phyloP scores from a whole-genome alignment of 2,329 filamentous ascomycete species.

The Colletotrichum noveboracense region DNA sequence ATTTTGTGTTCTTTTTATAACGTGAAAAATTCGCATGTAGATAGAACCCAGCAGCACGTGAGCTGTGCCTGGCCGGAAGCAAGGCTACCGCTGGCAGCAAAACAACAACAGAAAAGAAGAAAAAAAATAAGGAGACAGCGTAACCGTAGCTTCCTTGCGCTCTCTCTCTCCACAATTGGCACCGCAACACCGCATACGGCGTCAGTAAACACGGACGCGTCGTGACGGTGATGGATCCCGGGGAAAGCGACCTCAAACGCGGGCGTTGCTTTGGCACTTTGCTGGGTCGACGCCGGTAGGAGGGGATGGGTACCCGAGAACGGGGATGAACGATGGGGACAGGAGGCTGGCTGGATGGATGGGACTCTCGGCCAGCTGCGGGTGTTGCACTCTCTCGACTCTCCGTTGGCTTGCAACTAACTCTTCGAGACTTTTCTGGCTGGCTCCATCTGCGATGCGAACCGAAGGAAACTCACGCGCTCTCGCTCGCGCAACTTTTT shows the following conservation, averaged over 20 bases:
- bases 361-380: neutral
- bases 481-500: neutral
- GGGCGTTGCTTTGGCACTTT: neutral
- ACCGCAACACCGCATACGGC: neutral
- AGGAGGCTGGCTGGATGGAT: neutral
- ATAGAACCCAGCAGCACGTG: neutral
- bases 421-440: neutral
- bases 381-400: neutral
- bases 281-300: neutral
- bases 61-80: constrained; percentile 10
- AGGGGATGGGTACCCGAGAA: neutral
- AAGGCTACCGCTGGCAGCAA: neutral
- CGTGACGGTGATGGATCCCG: neutral
- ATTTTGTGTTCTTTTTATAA: neutral
- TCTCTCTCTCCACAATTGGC: neutral
- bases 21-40: neutral
- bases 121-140: neutral
- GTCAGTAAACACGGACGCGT: neutral
- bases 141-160: neutral
- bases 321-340: neutral
- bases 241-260: neutral
- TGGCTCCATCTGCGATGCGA: neutral
- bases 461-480: neutral
- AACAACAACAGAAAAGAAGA: neutral
- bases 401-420: neutral